These are phyloP conservation scores for Solanum chaucha DNA, from an alignment of 257 asterid genomes.

Conservation along the genomic window DNA sequence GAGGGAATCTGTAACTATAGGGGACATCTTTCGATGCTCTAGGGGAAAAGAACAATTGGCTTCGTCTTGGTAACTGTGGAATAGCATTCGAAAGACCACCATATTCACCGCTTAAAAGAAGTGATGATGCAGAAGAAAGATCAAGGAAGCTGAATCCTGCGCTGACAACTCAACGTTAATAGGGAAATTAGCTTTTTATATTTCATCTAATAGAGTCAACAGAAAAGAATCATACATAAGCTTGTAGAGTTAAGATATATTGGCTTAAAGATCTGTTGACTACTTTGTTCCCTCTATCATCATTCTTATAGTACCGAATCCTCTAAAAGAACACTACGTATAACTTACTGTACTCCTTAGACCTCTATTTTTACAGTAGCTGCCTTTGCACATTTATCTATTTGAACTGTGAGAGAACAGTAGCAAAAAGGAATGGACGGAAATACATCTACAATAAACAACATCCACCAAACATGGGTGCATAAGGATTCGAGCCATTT, in stretches of 20 bases:
- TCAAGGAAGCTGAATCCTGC: conserved; percentile 25
- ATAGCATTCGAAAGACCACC: conserved; percentile 30
- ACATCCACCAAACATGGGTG: background rate
- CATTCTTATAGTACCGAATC: background rate
- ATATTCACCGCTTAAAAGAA: conserved; percentile 37
- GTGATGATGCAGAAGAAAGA: conserved; percentile 50
- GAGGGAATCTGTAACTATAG: conserved; percentile 48
- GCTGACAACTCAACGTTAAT: background rate
- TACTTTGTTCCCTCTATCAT: background rate
- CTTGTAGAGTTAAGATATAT: background rate
- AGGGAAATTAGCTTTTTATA: background rate
- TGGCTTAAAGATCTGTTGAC: background rate
- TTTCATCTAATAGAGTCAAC: background rate
- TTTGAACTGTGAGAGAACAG: background rate
- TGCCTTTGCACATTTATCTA: background rate
- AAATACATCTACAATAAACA: background rate
- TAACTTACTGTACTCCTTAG: background rate
- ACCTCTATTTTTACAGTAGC: background rate
- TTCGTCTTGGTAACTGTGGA: conserved; percentile 30
- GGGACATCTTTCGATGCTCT: conserved; percentile 69
- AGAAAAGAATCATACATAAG: background rate
- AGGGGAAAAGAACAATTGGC: conserved; percentile 13
- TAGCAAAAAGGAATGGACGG: background rate
- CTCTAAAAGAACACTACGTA: background rate
- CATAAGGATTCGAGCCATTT: background rate